phyloP scores from a whole-genome alignment of 108 stramenopile species.

The Schizochytrium sp. region DNA sequence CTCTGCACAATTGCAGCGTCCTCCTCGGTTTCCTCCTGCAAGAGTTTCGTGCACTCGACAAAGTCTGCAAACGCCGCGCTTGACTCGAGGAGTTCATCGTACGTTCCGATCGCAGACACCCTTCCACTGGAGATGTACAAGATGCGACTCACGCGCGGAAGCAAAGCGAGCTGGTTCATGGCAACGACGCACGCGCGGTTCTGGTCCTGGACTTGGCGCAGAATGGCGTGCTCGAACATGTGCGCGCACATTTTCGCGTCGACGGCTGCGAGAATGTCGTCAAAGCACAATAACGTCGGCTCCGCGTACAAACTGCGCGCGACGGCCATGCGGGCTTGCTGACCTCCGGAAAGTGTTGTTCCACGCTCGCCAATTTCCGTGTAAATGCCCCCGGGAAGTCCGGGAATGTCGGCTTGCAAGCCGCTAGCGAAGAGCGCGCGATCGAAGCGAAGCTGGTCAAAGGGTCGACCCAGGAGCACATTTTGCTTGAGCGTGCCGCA shows the following conservation, averaged over 20 bases:
- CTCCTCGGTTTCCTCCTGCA: constrained; percentile 24
- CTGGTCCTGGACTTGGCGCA: constrained; percentile 34
- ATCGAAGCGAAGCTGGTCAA: neutral
- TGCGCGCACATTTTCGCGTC: constrained; percentile 70
- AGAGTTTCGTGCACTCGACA: neutral
- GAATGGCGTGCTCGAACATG: constrained; percentile 69
- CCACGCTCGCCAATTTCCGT: constrained; percentile 39
- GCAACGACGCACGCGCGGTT: constrained; percentile 49
- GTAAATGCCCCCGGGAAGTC: neutral
- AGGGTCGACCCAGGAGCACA: constrained; percentile 2
- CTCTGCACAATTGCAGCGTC: neutral
- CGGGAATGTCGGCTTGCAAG: constrained; percentile 17
- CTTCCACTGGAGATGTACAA: constrained; percentile 63
- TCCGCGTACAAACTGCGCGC: constrained; percentile 36
- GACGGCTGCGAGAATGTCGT: constrained; percentile 89
- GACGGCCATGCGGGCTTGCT: constrained; percentile 22
- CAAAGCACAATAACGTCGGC: constrained; percentile 54
- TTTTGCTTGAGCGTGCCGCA: constrained; percentile 15
- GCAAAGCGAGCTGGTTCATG: constrained; percentile 84
- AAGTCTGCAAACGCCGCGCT: constrained; percentile 19
- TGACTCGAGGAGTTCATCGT: constrained; percentile 55
- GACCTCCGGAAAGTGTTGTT: constrained; percentile 28
- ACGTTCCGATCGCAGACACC: constrained; percentile 57
- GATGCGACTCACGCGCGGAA: constrained; percentile 44
- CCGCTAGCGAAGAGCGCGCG: neutral